Evolutionary conservation across 768 basidiomycete genomes (phyloP).

Genomic region (Tylopilus cervinicoccineus): DNA sequence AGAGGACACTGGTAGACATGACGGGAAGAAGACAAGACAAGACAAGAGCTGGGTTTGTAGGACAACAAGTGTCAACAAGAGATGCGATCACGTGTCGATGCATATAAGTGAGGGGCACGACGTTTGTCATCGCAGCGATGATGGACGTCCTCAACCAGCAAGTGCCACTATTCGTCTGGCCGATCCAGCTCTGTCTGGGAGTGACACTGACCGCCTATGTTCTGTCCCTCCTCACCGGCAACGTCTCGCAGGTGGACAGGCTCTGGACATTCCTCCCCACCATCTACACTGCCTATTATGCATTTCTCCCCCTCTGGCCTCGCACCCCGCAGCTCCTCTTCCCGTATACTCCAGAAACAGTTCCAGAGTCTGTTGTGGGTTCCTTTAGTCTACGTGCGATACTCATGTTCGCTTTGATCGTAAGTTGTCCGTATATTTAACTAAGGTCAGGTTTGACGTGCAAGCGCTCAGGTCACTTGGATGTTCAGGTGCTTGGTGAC

Average conservation of each 20-base stretch:
- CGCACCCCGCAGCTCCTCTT: conserved; percentile 33
- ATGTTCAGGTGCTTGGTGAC: conserved; percentile 47
- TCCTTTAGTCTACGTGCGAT: conserved; percentile 68
- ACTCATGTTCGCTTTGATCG: conserved; percentile 68
- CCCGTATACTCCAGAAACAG: conserved; percentile 54
- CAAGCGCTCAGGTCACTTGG: conserved; percentile 42
- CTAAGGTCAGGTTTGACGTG: background rate
- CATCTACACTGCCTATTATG: conserved; percentile 79
- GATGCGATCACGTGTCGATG: background rate
- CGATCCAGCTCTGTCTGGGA: conserved; percentile 55
- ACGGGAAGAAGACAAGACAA: conserved; percentile 6
- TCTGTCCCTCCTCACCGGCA: conserved; percentile 63
- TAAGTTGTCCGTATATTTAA: conserved; percentile 28
- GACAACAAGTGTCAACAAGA: conserved; percentile 17
- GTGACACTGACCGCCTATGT: conserved; percentile 49
- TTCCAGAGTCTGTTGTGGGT: conserved; percentile 29
- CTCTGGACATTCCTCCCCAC: conserved; percentile 77
- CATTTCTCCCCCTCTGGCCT: conserved; percentile 65
- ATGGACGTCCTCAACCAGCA: conserved; percentile 17
- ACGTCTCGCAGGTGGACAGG: conserved; percentile 87
- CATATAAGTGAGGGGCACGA: background rate
- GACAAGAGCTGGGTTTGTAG: conserved; percentile 17
- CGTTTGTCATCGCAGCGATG: background rate
- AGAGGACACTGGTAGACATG: conserved; percentile 51
- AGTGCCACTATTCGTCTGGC: conserved; percentile 50